Evolutionary conservation across 2,329 filamentous ascomycete species (phyloP).

Genomic region (Mycosphaerella sp.): DNA sequence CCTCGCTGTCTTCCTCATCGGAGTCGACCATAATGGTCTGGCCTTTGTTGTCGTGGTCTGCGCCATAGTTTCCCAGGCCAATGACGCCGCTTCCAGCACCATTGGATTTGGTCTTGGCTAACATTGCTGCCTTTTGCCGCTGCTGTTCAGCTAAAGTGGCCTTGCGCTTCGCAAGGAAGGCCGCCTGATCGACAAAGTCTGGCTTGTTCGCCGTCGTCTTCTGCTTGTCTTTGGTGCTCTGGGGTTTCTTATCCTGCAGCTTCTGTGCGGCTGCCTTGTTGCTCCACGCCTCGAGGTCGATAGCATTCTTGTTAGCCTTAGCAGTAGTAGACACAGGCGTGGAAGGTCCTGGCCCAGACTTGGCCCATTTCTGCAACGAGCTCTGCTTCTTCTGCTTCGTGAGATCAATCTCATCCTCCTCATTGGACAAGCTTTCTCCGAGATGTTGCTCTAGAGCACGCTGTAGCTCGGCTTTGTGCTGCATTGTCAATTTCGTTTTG

Average conservation of each 20-base stretch:
- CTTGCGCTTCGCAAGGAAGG: slow-evolving; percentile 67
- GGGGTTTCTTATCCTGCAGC: slow-evolving; percentile 28
- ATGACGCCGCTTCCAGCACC: slow-evolving; percentile 74
- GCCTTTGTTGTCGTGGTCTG: slow-evolving; percentile 67
- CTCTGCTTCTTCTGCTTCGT: slow-evolving; percentile 36
- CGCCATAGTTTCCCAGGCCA: slow-evolving; percentile 65
- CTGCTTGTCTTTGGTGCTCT: slow-evolving; percentile 19
- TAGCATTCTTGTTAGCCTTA: slow-evolving; percentile 24
- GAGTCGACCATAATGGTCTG: slow-evolving; percentile 86
- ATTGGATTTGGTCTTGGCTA: slow-evolving; percentile 41
- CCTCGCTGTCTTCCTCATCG: slow-evolving; percentile 49
- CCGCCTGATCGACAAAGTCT: slow-evolving; percentile 37
- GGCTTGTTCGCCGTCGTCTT: slow-evolving; percentile 34
- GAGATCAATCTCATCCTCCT: slow-evolving; percentile 21
- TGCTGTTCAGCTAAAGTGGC: slow-evolving; percentile 67
- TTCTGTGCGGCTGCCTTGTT: slow-evolving; percentile 18
- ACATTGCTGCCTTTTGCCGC: slow-evolving; percentile 51
- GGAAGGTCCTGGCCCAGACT: slow-evolving; percentile 27
- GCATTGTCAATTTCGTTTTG: slow-evolving; percentile 71
- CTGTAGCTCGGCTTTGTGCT: slow-evolving; percentile 77
- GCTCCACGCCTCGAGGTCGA: slow-evolving; percentile 27
- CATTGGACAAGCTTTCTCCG: slow-evolving; percentile 30
- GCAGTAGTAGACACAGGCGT: slow-evolving; percentile 19
- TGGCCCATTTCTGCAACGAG: slow-evolving; percentile 38
- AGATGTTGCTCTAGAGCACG: slow-evolving; percentile 51